Evolutionary conservation across 2,329 filamentous ascomycete species (phyloP), one percentile per base, ranked within the genome.

Genomic region (Cladosporium sp.): DNA sequence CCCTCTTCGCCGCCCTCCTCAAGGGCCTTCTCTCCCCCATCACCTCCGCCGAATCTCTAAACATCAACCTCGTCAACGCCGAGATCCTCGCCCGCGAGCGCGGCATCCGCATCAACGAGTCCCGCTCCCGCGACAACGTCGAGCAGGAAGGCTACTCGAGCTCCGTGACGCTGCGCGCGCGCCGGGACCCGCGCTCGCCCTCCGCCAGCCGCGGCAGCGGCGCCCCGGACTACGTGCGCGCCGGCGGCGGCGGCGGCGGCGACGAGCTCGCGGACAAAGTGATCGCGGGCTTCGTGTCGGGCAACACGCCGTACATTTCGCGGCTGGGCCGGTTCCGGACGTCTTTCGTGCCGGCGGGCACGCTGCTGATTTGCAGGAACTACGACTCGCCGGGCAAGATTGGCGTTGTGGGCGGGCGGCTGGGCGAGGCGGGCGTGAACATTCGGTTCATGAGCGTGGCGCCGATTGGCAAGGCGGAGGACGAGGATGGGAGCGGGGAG

Each of bases 1-100:
- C 88, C 0, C 77, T 93, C 2, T 89, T 88, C 58, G 87, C 88
- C 0, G 87, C 87, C 0, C 73, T 92, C 1, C 81, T 92, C 58
- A 91, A 90, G 66, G 88, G 88, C 0, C 77, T 93, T 0, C 78
- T 87, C 6, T 77, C 79, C 1, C 81, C 82, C 1, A 86, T 92
- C 59, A 85, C 81, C 52, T 82, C 83, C 53, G 74, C 77, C 0
- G 83, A 85, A 35, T 83, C 79, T 0, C 68, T 81, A 10, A 84
- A 86, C 62, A 84, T 91, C 61, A 92, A 91, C 70, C 89, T 93
- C 55, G 87, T 93, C 60, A 92, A 93, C 63, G 87, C 87, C 0
- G 78, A 82, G 41, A 74, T 90, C 22, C 80, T 91, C 11, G 87
- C 87, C 16, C 84, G 82, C 58, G 85, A 90, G 61, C 86, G 86